Conservation (phyloP, 176 grass and related monocot genomes). For the Carex pumila region DNA sequence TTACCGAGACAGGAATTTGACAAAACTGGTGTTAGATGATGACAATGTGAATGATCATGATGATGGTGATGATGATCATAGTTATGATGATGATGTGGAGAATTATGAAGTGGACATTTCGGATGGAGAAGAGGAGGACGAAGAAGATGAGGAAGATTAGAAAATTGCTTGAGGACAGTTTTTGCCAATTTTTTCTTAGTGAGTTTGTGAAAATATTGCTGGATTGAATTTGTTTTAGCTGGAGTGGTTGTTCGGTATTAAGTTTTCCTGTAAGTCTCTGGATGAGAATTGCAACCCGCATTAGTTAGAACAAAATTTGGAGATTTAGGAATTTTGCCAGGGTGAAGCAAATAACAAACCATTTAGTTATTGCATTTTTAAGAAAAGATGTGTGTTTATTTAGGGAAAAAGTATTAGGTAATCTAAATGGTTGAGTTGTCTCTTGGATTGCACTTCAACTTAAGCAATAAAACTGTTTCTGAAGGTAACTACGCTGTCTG, state of each 20-base stretch:
- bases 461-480: not conserved
- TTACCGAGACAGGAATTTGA: conserved; percentile 58
- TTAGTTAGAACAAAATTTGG: not conserved
- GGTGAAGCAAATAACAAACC: not conserved
- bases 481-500: not conserved
- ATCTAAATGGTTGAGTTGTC: not conserved
- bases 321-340: not conserved
- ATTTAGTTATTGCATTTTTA: not conserved
- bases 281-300: not conserved
- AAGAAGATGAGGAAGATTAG: conserved; percentile 23
- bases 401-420: not conserved
- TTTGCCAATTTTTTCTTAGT: not conserved
- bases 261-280: not conserved
- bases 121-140: conserved; percentile 28
- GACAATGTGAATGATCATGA: conserved; percentile 28
- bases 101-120: conserved; percentile 56
- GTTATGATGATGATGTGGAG: conserved; percentile 42
- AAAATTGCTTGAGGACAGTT: not conserved
- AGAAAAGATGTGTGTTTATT: not conserved
- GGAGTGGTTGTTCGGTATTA: not conserved
- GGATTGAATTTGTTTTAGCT: not conserved
- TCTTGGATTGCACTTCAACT: not conserved
- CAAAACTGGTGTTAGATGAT: conserved; percentile 62
- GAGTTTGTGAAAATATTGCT: not conserved
- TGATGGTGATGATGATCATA: conserved; percentile 34